These are phyloP conservation scores for Ascochyta lentis DNA, from an alignment of 2,329 filamentous ascomycete genomes.

Conservation along the genomic window DNA sequence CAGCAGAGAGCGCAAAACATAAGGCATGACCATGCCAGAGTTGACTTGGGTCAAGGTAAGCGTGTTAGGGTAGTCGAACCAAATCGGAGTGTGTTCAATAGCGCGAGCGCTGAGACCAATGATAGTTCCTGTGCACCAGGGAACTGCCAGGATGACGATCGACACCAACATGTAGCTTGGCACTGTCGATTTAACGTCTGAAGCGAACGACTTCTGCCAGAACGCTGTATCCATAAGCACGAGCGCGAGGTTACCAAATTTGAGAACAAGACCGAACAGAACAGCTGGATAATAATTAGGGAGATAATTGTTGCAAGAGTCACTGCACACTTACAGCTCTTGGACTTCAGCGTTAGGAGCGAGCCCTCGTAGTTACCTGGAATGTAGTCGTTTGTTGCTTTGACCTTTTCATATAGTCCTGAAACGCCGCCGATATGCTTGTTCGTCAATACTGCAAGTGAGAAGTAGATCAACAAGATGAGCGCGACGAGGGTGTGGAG, in stretches of 20 bases:
- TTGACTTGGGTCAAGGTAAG: constrained; percentile 20
- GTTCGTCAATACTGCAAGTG: constrained; percentile 10
- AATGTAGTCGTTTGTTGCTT: constrained; percentile 71
- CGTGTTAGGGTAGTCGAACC: constrained; percentile 48
- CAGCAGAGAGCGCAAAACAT: constrained; percentile 25
- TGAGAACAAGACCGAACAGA: constrained; percentile 16
- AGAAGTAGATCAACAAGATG: constrained; percentile 72
- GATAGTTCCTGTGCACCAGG: constrained; percentile 44
- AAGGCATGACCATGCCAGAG: constrained; percentile 28
- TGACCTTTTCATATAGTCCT: constrained; percentile 28
- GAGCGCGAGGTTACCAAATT: constrained; percentile 21
- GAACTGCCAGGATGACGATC: constrained; percentile 18
- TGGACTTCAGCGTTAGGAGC: constrained; percentile 82
- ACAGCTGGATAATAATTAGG: constrained; percentile 5
- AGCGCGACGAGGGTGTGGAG: constrained; percentile 81
- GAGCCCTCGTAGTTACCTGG: constrained; percentile 77
- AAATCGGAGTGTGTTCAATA: constrained; percentile 47
- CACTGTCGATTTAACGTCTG: constrained; percentile 18
- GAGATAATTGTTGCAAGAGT: fast-evolving
- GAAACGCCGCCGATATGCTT: constrained; percentile 13
- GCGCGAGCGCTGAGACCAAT: constrained; percentile 52
- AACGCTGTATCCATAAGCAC: constrained; percentile 22
- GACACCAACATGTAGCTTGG: constrained; percentile 20
- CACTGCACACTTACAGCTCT: constrained; percentile 27
- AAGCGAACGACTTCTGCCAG: constrained; percentile 23